Conservation (phyloP, 2,329 filamentous ascomycete species). For the Fusarium sp. region DNA sequence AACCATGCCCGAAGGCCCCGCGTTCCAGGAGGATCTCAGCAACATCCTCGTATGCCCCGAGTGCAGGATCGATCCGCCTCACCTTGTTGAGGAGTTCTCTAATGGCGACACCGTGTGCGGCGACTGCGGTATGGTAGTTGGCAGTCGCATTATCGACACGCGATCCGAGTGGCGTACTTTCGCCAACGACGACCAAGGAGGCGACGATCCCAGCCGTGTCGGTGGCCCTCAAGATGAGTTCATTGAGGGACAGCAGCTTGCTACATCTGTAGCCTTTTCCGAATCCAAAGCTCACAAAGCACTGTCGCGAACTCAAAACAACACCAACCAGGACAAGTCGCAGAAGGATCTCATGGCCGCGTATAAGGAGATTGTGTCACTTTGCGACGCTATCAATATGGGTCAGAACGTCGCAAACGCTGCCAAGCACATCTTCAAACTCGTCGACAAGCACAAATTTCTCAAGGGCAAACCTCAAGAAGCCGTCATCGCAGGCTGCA, state of each 20-base stretch:
- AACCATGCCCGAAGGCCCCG: constrained; percentile 38
- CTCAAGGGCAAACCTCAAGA: constrained; percentile 97
- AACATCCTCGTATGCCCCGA: constrained; percentile 88
- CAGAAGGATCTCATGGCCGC: constrained; percentile 85
- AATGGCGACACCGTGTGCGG: constrained; percentile 93
- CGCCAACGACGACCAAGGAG: constrained; percentile 96
- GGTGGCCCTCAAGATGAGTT: constrained; percentile 93
- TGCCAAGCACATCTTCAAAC: constrained; percentile 95
- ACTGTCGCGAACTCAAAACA: constrained; percentile 86
- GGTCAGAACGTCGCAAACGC: constrained; percentile 85
- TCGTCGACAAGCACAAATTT: constrained; percentile 89
- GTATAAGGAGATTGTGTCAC: constrained; percentile 87
- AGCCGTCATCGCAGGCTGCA: constrained; percentile 92
- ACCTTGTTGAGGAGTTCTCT: constrained; percentile 92
- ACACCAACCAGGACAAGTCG: constrained; percentile 83
- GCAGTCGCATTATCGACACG: constrained; percentile 91
- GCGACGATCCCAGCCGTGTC: constrained; percentile 97
- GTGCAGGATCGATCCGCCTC: constrained; percentile 91
- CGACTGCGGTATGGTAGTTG: constrained; percentile 90
- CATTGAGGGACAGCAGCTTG: constrained; percentile 87
- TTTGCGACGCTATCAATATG: constrained; percentile 87
- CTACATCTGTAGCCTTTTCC: constrained; percentile 87
- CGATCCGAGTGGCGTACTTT: constrained; percentile 99
- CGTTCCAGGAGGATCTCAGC: constrained; percentile 86
- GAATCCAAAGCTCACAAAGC: constrained; percentile 78